Evolutionary conservation across 176 grass and related monocot genomes (phyloP), one percentile per base, ranked within the genome.

Genomic region (Chloris gayana): DNA sequence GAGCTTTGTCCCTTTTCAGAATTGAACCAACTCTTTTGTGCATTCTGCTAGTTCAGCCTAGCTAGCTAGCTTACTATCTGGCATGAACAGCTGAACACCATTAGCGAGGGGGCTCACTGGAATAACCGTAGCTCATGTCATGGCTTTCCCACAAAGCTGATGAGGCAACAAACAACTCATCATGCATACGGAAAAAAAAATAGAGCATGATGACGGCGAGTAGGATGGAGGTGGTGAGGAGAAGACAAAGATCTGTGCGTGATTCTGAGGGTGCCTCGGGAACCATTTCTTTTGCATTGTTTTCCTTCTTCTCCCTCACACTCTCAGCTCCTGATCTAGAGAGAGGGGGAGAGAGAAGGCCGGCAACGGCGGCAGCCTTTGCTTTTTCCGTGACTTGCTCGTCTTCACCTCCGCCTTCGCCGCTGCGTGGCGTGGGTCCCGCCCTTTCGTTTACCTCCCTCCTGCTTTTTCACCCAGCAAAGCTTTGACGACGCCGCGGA

Each of bases 201-300:
- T 0, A 54, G 18, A 22, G 50, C 79, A 92, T 83, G 79, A 92
- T 85, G 85, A 42, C 72, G 51, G 51, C 22, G 22, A 50, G 62
- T 32, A 72, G 62, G 68, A 24, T 70, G 57, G 57, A 33, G 58
- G 69, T 44, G 78, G 31, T 47, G 61, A 59, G 51, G 77, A 69
- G 69, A 89, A 86, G 90, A 89, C 87, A 92, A 69, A 80, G 87
- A 89, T 92, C 80, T 84, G 80, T 56, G 79, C 84, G 69, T 70
- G 90, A 92, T 92, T 86, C 69, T 79, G 78, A 78, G 41, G 64
- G 71, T 3, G 26, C 72, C 46, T 86, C 76, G 84, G 64, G 78
- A 83, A 76, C 74, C 67, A 74, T 88, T 83, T 78, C 14, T 29
- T 82, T 85, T 44, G 7, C 15, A 42, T 81, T 69, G 75, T 84